Evolutionary conservation across 2,329 filamentous ascomycete species (phyloP).

Genomic region (Pyrenochaeta sp.): DNA sequence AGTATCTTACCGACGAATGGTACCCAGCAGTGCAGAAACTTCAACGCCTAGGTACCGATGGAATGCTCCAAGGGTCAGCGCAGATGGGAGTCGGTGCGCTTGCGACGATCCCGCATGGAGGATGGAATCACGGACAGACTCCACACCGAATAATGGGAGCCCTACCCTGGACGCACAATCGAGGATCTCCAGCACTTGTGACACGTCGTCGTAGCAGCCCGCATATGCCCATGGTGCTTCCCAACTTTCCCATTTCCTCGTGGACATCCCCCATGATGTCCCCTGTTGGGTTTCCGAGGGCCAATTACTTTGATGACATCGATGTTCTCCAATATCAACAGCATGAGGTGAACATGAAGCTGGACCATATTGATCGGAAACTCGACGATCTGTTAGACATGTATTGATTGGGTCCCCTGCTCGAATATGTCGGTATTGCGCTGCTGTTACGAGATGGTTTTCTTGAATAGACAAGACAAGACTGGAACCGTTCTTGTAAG

Average conservation of each 20-base stretch:
- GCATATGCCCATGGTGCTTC: slow-evolving; percentile 1
- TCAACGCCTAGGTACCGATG: background rate
- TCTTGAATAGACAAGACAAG: background rate
- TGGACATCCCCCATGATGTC: slow-evolving; percentile 5
- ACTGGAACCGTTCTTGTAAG: background rate
- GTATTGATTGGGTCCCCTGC: background rate
- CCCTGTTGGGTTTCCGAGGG: background rate
- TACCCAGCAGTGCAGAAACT: background rate
- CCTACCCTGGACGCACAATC: background rate
- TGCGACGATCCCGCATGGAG: background rate
- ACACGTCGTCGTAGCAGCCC: slow-evolving; percentile 2
- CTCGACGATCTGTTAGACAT: background rate
- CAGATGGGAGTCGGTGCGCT: background rate
- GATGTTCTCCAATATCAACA: slow-evolving; percentile 7
- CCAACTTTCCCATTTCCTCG: background rate
- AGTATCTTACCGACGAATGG: background rate
- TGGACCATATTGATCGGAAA: slow-evolving; percentile 5
- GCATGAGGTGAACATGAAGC: slow-evolving; percentile 4
- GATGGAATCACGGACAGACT: background rate
- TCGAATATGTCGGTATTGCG: background rate
- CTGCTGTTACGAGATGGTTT: background rate
- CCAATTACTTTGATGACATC: slow-evolving; percentile 1
- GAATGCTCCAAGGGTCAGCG: background rate
- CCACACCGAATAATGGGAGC: background rate
- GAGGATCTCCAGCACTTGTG: slow-evolving; percentile 3